Evolutionary conservation across 805 yeast species (phyloP).

Genomic region (Lipomyces spencermartinsiae): DNA sequence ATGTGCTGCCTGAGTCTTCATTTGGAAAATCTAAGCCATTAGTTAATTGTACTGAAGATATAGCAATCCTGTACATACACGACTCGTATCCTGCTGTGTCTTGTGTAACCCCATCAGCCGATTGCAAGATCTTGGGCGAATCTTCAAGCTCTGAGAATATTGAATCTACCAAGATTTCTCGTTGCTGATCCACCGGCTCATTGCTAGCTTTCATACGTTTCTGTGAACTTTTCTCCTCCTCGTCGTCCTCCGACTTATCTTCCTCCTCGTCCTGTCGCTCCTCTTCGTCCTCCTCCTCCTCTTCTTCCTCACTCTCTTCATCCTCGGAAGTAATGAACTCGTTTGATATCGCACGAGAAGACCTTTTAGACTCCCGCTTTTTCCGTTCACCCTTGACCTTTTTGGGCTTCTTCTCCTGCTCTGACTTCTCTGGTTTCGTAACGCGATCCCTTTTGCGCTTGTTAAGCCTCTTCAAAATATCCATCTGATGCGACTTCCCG

Average conservation of each 20-base stretch:
- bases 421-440: conserved; percentile 18
- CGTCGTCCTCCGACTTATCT: conserved; percentile 2
- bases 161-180: conserved; percentile 10
- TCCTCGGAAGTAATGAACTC: conserved; percentile 32
- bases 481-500: conserved; percentile 20
- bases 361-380: conserved; percentile 12
- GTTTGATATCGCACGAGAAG: conserved; percentile 11
- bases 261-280: conserved; percentile 13
- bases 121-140: conserved; percentile 10
- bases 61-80: not conserved
- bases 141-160: not conserved
- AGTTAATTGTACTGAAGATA: not conserved
- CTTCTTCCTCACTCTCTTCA: conserved; percentile 48
- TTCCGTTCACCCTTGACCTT: conserved; percentile 14
- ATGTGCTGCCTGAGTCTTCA: conserved; percentile 12
- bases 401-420: conserved; percentile 9
- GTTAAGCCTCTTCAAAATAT: conserved; percentile 29
- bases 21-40: not conserved
- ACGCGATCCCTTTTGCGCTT: conserved; percentile 24
- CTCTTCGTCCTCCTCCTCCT: conserved; percentile 37
- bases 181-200: not conserved
- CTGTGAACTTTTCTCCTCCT: not conserved
- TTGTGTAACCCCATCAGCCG: conserved; percentile 7
- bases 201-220: conserved; percentile 5
- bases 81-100: conserved; percentile 16